A percentile compares a stretch with the other conserved stretches of the same genome.
phyloP scores from a whole-genome alignment of 176 grass and related monocot genomes.

The Aegilops umbellulata region DNA sequence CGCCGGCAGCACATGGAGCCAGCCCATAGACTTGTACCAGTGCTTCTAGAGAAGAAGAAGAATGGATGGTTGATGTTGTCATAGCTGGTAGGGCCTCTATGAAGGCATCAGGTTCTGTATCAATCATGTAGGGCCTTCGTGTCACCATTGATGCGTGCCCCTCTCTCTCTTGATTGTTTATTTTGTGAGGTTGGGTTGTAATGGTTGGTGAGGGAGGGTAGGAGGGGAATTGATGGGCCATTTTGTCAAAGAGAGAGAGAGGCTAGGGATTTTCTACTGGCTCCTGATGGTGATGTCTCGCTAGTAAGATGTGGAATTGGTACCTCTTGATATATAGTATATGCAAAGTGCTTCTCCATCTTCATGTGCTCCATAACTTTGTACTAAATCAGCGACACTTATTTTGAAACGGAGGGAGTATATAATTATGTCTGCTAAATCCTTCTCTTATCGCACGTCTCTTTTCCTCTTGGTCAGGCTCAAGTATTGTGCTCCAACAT shows the following conservation, averaged over 20 bases:
- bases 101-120: constrained; percentile 19
- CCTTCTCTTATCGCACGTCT: not conserved
- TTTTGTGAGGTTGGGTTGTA: constrained; percentile 7
- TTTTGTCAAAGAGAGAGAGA: constrained; percentile 7
- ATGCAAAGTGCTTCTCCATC: not conserved
- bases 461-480: not conserved
- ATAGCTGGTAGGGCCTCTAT: constrained; percentile 31
- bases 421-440: not conserved
- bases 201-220: constrained; percentile 24
- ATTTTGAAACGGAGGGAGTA: too few relatives aligned
- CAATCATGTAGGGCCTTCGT: constrained; percentile 36
- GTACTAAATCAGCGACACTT: too few relatives aligned
- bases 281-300: constrained; percentile 23
- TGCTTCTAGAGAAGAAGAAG: constrained; percentile 42
- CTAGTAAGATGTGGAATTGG: constrained; percentile 11
- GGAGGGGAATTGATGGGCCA: constrained; percentile 10
- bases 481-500: not conserved
- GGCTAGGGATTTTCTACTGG: constrained; percentile 25
- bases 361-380: not conserved
- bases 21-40: constrained; percentile 41
- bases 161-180: constrained; percentile 20
- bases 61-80: not conserved
- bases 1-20: constrained; percentile 31
- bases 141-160: constrained; percentile 32
- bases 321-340: not conserved